Conservation (phyloP, 1,284 basidiomycete species). For the Kwoniella shivajii region DNA sequence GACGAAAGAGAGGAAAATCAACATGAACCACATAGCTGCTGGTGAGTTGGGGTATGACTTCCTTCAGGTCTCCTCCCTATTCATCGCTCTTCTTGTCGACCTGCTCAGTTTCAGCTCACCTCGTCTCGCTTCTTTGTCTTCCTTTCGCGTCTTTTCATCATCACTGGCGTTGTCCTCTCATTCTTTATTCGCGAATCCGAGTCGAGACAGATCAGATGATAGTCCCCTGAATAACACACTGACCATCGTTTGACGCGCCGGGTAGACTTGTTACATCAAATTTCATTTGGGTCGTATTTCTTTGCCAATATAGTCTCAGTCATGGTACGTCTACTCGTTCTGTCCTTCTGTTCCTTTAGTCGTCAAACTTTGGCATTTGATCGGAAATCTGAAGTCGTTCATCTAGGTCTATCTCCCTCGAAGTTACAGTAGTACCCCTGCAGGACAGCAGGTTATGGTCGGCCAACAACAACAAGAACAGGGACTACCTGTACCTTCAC, state of each 20-base stretch:
- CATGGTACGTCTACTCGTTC: background rate
- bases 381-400: background rate
- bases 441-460: conserved; percentile 26
- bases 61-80: conserved; percentile 24
- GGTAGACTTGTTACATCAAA: conserved; percentile 7
- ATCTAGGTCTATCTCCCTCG: conserved; percentile 26
- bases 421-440: conserved; percentile 3
- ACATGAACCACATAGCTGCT: conserved; percentile 5
- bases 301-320: conserved; percentile 8
- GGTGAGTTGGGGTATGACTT: too few relatives aligned
- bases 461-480: too few relatives aligned
- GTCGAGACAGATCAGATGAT: too few relatives aligned
- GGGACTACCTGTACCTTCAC: conserved; percentile 7
- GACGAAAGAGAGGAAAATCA: conserved; percentile 19
- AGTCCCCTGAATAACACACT: too few relatives aligned
- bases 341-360: too few relatives aligned
- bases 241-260: background rate
- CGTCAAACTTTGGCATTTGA: too few relatives aligned
- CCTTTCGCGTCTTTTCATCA: too few relatives aligned
- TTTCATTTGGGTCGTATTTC: conserved; percentile 7
- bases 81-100: conserved; percentile 23
- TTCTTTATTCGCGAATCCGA: too few relatives aligned
- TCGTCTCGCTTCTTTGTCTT: too few relatives aligned
- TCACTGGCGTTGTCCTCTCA: too few relatives aligned
- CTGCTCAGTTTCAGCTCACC: too few relatives aligned